These are phyloP conservation scores for Ceratobasidium sp. DNA, from an alignment of 1,284 basidiomycete genomes.

Conservation along the genomic window DNA sequence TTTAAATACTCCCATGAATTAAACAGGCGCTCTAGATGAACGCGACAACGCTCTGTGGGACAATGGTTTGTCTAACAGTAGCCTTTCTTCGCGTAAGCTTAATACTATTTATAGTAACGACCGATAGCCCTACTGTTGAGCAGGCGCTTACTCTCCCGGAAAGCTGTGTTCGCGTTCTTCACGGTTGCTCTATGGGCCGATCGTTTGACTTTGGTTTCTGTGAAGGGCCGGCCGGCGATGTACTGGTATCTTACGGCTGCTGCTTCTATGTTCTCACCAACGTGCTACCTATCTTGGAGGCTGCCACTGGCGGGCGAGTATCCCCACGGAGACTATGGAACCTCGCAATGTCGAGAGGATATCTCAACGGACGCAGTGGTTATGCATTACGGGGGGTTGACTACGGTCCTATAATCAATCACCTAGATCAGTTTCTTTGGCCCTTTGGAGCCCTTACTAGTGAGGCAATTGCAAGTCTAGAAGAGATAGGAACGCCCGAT, in stretches of 20 bases:
- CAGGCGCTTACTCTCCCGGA: slow-evolving; percentile 1
- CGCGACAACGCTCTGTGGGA: no score
- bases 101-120: no score
- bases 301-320: slow-evolving; percentile 26
- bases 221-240: not conserved
- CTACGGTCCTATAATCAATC: slow-evolving; percentile 12
- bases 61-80: not conserved
- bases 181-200: slow-evolving; percentile 11
- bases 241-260: slow-evolving; percentile 22
- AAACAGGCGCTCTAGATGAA: no score
- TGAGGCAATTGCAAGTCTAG: not conserved
- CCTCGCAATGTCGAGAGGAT: slow-evolving; percentile 20
- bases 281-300: slow-evolving; percentile 32
- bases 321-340: slow-evolving; percentile 19
- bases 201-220: slow-evolving; percentile 33
- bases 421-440: slow-evolving; percentile 27
- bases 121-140: not conserved
- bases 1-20: no score
- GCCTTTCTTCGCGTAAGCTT: not conserved
- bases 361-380: slow-evolving; percentile 1
- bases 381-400: slow-evolving; percentile 4
- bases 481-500: not conserved
- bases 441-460: not conserved
- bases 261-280: slow-evolving; percentile 19
- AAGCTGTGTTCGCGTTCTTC: slow-evolving; percentile 15